Evolutionary conservation across 371 early-diverging fungal genomes (phyloP).

Genomic region (Circinella minor): DNA sequence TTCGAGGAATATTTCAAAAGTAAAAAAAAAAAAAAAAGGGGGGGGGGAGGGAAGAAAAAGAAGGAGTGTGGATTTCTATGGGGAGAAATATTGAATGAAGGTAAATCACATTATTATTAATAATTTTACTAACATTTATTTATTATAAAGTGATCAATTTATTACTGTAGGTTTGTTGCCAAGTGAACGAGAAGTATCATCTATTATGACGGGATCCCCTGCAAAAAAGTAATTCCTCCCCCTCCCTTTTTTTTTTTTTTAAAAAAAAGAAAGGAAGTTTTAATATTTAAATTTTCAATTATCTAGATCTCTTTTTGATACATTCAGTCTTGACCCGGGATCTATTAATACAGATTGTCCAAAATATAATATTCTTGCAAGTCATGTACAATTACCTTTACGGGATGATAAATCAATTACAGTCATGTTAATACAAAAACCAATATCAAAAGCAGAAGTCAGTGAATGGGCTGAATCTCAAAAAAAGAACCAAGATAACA

Average conservation of each 20-base stretch:
- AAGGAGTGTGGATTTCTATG: too few species aligned
- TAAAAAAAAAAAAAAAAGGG: conserved; percentile 13
- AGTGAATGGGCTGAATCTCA: conserved; percentile 34
- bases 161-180: conserved; percentile 37
- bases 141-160: conserved; percentile 30
- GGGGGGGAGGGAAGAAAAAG: too few species aligned
- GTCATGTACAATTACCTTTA: conserved; percentile 48
- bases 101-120: too few species aligned
- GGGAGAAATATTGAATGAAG: background rate
- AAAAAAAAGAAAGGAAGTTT: background rate
- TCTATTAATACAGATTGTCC: conserved; percentile 68
- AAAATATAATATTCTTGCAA: conserved; percentile 46
- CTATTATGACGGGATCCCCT: conserved; percentile 17
- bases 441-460: conserved; percentile 45
- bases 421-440: conserved; percentile 51
- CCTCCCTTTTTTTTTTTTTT: too few species aligned
- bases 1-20: conserved; percentile 50
- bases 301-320: conserved; percentile 35
- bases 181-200: conserved; percentile 28
- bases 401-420: conserved; percentile 30
- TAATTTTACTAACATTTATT: background rate
- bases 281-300: background rate
- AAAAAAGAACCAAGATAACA: conserved; percentile 2
- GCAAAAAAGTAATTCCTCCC: conserved; percentile 26
- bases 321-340: conserved; percentile 71